These are phyloP conservation scores for Suillus cothurnatus DNA, from an alignment of 768 basidiomycete genomes.

Conservation along the genomic window DNA sequence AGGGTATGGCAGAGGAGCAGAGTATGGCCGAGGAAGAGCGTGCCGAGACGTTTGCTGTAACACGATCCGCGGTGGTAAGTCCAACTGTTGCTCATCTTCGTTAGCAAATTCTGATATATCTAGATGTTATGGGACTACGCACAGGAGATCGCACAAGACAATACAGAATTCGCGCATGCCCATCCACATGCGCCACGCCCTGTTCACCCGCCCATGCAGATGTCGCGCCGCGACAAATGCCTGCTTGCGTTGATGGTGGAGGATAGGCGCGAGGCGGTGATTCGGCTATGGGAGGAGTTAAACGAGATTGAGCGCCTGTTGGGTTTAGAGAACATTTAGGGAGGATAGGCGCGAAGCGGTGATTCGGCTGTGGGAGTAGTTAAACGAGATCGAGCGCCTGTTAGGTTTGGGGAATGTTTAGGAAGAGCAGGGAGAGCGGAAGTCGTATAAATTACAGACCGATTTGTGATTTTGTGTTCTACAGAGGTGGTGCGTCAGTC, in stretches of 20 bases:
- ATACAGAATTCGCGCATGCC: background rate
- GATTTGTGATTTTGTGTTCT: too few relatives aligned
- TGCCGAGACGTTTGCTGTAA: background rate
- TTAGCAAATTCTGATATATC: background rate
- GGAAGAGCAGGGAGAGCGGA: too few relatives aligned
- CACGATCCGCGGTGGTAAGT: background rate
- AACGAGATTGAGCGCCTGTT: background rate
- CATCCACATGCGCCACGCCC: background rate
- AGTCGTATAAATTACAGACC: too few relatives aligned
- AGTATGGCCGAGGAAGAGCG: background rate
- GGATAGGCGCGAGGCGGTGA: background rate
- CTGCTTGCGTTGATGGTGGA: background rate
- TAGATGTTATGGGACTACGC: background rate
- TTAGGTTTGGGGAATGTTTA: too few relatives aligned
- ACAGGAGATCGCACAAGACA: background rate
- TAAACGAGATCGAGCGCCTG: too few relatives aligned
- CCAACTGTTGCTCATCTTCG: background rate
- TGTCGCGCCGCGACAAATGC: background rate
- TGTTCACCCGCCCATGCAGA: background rate
- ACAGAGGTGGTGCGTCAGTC: too few relatives aligned
- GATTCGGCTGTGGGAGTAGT: too few relatives aligned
- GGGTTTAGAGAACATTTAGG: background rate
- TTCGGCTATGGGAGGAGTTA: background rate
- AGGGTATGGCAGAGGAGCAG: background rate
- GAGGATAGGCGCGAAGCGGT: too few relatives aligned